Conservation (phyloP, 495 filamentous ascomycete species). For the Parmelia sp. region DNA sequence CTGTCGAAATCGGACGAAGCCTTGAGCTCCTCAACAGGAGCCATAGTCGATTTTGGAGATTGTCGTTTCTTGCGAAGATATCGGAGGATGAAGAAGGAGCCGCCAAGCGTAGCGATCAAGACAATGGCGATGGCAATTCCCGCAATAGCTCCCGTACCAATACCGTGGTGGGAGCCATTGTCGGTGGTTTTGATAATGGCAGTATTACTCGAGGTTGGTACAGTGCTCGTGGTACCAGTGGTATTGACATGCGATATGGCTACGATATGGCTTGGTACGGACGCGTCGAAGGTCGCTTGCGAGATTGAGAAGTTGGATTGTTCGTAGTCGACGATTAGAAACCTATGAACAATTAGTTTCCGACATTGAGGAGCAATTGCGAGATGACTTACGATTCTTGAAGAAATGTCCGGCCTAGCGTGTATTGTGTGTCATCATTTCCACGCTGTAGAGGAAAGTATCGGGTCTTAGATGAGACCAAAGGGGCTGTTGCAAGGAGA, state of each 20-base stretch:
- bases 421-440: slow-evolving; percentile 43
- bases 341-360: slow-evolving; percentile 5
- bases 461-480: slow-evolving; percentile 30
- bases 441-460: slow-evolving; percentile 51
- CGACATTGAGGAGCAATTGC: background rate
- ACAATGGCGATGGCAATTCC: slow-evolving; percentile 23
- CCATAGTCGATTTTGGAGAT: background rate
- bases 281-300: slow-evolving; percentile 22
- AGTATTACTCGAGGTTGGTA: slow-evolving; percentile 8
- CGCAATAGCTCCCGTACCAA: slow-evolving; percentile 22
- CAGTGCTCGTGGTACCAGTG: background rate
- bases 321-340: slow-evolving; percentile 27
- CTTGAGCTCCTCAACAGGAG: slow-evolving; percentile 5
- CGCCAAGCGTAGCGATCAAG: slow-evolving; percentile 15
- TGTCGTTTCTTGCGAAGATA: slow-evolving; percentile 4
- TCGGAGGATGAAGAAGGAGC: slow-evolving; percentile 17
- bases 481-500: slow-evolving; percentile 37
- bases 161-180: slow-evolving; percentile 11
- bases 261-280: slow-evolving; percentile 20
- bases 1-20: background rate
- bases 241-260: slow-evolving; percentile 16
- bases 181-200: slow-evolving; percentile 13
- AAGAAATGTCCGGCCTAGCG: slow-evolving; percentile 49
- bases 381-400: slow-evolving; percentile 42
- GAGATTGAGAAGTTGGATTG: slow-evolving; percentile 24